phyloP scores from a whole-genome alignment of 176 grass and related monocot genomes.

The Ananas comosus region DNA sequence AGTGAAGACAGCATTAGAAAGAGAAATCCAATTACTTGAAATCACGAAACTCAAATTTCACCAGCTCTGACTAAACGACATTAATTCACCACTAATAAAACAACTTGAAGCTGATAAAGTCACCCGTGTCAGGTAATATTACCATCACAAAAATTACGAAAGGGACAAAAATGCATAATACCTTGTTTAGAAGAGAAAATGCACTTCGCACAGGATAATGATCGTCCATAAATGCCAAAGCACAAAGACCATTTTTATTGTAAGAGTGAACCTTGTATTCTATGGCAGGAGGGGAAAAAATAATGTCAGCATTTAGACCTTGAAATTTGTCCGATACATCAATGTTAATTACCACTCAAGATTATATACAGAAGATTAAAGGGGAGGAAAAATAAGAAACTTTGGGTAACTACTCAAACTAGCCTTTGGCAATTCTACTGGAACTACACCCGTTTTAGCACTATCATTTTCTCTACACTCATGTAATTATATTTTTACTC shows the following conservation, averaged over 20 bases:
- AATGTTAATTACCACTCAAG: not conserved
- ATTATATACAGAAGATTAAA: too few species aligned
- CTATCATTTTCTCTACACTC: too few species aligned
- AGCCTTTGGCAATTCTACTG: too few species aligned
- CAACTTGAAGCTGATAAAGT: not conserved
- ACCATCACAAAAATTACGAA: not conserved
- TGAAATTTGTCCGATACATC: not conserved
- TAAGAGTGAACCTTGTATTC: conserved; percentile 90
- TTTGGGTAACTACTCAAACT: too few species aligned
- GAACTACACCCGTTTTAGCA: too few species aligned
- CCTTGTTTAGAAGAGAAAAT: conserved; percentile 89
- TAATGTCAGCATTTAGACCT: not conserved
- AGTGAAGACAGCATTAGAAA: too few species aligned
- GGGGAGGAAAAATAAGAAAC: too few species aligned
- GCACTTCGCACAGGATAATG: conserved; percentile 93
- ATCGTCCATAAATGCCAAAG: conserved; percentile 86
- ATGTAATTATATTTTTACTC: too few species aligned
- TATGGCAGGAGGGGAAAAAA: conserved; percentile 12
- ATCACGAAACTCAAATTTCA: too few species aligned
- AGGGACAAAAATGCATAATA: conserved; percentile 6
- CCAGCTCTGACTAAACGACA: too few species aligned
- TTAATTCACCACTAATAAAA: too few species aligned
- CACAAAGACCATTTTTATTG: conserved; percentile 80
- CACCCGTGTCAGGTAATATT: not conserved
- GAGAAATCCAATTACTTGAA: too few species aligned